phyloP scores from a whole-genome alignment of 2,329 filamentous ascomycete species.

The Lasiodiplodia theobromae region DNA sequence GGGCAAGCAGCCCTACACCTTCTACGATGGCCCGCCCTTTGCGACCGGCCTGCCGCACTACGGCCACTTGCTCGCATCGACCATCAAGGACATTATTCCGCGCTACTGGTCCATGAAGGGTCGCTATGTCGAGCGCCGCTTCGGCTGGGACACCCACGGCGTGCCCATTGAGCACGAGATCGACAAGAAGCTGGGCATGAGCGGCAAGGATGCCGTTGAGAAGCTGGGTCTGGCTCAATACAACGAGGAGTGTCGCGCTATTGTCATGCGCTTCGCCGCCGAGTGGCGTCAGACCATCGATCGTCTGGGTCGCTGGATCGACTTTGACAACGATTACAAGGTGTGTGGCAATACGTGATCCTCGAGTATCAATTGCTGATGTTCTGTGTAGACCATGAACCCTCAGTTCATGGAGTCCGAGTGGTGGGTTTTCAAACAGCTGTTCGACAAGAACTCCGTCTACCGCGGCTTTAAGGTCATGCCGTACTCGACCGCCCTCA shows the following conservation, averaged over 20 bases:
- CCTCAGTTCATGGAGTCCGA: slow-evolving; percentile 93
- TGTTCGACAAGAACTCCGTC: slow-evolving; percentile 87
- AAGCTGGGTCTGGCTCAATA: slow-evolving; percentile 87
- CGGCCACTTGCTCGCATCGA: slow-evolving; percentile 84
- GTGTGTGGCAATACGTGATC: slow-evolving; percentile 46
- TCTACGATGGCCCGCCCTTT: slow-evolving; percentile 76
- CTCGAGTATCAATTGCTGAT: background rate
- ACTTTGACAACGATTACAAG: slow-evolving; percentile 98
- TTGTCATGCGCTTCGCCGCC: slow-evolving; percentile 87
- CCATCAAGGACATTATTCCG: slow-evolving; percentile 96
- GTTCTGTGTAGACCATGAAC: slow-evolving; percentile 79
- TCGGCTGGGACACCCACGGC: slow-evolving; percentile 96
- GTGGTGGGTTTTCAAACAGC: slow-evolving; percentile 96
- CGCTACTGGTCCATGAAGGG: slow-evolving; percentile 98
- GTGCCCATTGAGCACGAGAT: slow-evolving; percentile 97
- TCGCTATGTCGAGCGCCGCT: slow-evolving; percentile 87
- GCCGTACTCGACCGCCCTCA: slow-evolving; percentile 92
- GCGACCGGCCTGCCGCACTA: slow-evolving; percentile 69
- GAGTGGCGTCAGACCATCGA: slow-evolving; percentile 93
- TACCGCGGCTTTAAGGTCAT: slow-evolving; percentile 93
- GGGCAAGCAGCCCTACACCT: slow-evolving; percentile 85
- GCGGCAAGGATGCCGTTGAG: slow-evolving; percentile 84
- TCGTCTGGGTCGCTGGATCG: slow-evolving; percentile 91
- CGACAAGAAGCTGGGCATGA: slow-evolving; percentile 92
- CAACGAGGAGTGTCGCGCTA: slow-evolving; percentile 88